A percentile compares a stretch with the other conserved stretches of the same genome.
Conservation (phyloP, 495 filamentous ascomycete species). For the Aspergillus haitiensis region DNA sequence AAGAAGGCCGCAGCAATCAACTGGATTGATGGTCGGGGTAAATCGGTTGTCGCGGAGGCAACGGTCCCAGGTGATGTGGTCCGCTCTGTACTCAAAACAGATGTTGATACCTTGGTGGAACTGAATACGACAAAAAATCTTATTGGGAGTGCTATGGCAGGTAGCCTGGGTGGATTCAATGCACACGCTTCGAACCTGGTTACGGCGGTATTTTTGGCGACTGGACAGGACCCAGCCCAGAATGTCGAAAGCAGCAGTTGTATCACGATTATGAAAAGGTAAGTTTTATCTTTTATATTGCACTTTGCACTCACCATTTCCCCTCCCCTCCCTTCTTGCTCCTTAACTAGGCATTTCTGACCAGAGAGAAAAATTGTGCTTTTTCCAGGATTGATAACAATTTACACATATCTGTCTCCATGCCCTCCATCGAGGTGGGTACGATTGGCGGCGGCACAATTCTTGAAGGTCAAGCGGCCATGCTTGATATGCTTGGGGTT, state of each 20-base stretch:
- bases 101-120: slow-evolving; percentile 79
- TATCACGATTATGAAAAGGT: slow-evolving; percentile 95
- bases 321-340: too few relatives aligned
- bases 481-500: slow-evolving; percentile 89
- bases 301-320: background rate
- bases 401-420: slow-evolving; percentile 85
- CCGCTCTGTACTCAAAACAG: slow-evolving; percentile 72
- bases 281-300: slow-evolving; percentile 38
- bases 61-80: slow-evolving; percentile 83
- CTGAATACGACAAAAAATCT: slow-evolving; percentile 84
- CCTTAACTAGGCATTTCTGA: too few relatives aligned
- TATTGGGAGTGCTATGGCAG: slow-evolving; percentile 92
- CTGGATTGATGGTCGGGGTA: slow-evolving; percentile 92
- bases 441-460: slow-evolving; percentile 89
- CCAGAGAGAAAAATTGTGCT: slow-evolving; percentile 20
- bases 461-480: slow-evolving; percentile 83
- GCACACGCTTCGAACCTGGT: slow-evolving; percentile 91
- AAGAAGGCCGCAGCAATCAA: slow-evolving; percentile 93
- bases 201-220: slow-evolving; percentile 85
- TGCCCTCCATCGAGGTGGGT: slow-evolving; percentile 90
- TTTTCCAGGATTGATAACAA: slow-evolving; percentile 66
- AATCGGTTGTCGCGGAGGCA: slow-evolving; percentile 86
- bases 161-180: slow-evolving; percentile 84
- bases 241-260: slow-evolving; percentile 88
- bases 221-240: slow-evolving; percentile 90